Conservation (phyloP, 805 yeast species). For the Spathaspora passalidarum region DNA sequence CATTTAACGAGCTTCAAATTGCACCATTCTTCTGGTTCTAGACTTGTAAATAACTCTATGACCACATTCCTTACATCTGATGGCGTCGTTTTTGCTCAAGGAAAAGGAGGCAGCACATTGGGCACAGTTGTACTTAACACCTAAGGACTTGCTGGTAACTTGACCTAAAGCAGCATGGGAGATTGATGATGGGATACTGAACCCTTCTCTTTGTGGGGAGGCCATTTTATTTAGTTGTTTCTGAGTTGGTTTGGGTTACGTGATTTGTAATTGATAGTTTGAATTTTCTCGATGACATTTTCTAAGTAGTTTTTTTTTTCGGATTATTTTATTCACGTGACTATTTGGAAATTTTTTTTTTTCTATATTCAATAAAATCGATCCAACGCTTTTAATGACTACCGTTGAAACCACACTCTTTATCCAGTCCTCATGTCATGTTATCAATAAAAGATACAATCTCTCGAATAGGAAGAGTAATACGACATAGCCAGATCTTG, state of each 20-base stretch:
- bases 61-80: slow-evolving; percentile 97
- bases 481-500: slow-evolving; percentile 22
- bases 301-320: not conserved
- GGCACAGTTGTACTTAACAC: slow-evolving; percentile 93
- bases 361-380: not conserved
- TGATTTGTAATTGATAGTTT: not conserved
- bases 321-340: not conserved
- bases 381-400: no score
- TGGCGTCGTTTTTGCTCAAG: slow-evolving; percentile 89
- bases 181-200: slow-evolving; percentile 74
- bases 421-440: slow-evolving; percentile 15
- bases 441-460: slow-evolving; percentile 32
- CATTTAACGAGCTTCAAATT: slow-evolving; percentile 34
- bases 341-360: not conserved
- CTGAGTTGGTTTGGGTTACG: not conserved
- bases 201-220: slow-evolving; percentile 75
- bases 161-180: slow-evolving; percentile 82
- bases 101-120: slow-evolving; percentile 91
- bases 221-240: slow-evolving; percentile 25
- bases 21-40: slow-evolving; percentile 93
- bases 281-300: slow-evolving; percentile 1
- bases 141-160: slow-evolving; percentile 58
- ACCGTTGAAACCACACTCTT: not conserved
- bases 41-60: slow-evolving; percentile 97
- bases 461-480: slow-evolving; percentile 30